Percentiles rank a stretch among this genome's conserved stretches.
Evolutionary conservation across 2,329 filamentous ascomycete species (phyloP).

Genomic region (Pestalotiopsis sp.): DNA sequence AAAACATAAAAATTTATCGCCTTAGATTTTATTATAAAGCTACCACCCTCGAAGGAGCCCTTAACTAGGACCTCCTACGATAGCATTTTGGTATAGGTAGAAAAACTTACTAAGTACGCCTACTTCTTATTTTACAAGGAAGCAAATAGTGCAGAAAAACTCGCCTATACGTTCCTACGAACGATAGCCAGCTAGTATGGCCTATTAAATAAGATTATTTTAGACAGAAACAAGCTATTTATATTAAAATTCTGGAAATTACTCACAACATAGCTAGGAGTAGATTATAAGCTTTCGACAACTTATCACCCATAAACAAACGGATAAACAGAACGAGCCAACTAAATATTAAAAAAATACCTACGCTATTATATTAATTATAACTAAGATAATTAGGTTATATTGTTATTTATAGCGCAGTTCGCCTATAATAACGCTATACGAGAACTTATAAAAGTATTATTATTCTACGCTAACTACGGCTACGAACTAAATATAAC

Average conservation of each 20-base stretch:
- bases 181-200: background rate
- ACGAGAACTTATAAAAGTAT: background rate
- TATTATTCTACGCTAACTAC: background rate
- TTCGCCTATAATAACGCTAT: background rate
- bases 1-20: too few species aligned
- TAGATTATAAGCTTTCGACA: slow-evolving; percentile 22
- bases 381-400: background rate
- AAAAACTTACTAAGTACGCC: background rate
- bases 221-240: background rate
- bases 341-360: too few species aligned
- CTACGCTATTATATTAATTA: slow-evolving; percentile 10
- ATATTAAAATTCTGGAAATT: slow-evolving; percentile 5
- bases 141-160: background rate
- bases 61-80: background rate
- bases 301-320: slow-evolving; percentile 12
- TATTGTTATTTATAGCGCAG: slow-evolving; percentile 10
- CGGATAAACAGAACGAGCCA: too few species aligned
- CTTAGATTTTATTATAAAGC: too few species aligned
- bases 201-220: background rate
- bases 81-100: background rate
- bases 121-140: background rate
- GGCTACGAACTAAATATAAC: background rate
- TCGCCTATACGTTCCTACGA: background rate
- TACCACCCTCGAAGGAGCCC: too few species aligned
- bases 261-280: slow-evolving; percentile 1